phyloP scores from a whole-genome alignment of 2,329 filamentous ascomycete genomes.

The Stachybotrys chlorohalonatus region DNA sequence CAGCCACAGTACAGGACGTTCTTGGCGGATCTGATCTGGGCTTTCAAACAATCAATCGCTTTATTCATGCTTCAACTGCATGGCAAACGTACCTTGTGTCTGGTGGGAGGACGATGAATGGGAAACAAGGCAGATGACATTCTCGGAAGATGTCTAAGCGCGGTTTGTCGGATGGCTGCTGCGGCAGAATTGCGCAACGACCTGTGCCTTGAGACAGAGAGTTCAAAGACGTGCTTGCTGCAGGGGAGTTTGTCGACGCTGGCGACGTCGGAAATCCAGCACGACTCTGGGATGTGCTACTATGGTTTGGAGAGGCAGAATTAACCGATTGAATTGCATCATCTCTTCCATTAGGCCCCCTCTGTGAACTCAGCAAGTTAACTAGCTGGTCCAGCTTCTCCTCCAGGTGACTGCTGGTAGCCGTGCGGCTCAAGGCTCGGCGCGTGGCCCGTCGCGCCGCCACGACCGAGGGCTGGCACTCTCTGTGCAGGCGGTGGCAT shows the following conservation, averaged over 20 bases:
- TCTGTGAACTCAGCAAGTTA: conserved; percentile 15
- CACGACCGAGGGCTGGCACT: conserved; percentile 27
- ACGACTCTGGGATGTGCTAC: neutral
- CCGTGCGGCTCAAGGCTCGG: neutral
- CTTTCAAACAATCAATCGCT: conserved; percentile 3
- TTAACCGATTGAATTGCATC: neutral
- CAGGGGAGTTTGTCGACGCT: neutral
- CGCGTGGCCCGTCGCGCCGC: conserved; percentile 15
- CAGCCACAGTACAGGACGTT: conserved; percentile 25
- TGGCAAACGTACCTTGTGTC: conserved; percentile 5
- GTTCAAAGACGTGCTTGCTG: neutral
- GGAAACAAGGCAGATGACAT: conserved; percentile 16
- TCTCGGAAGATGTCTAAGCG: conserved; percentile 10
- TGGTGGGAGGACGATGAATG: conserved; percentile 13
- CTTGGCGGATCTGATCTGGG: conserved; percentile 13
- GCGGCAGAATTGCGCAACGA: neutral
- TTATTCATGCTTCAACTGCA: neutral
- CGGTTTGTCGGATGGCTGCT: conserved; percentile 2
- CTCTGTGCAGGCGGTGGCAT: conserved; percentile 28
- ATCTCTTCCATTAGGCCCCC: neutral
- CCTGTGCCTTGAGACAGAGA: neutral
- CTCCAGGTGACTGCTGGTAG: conserved; percentile 11
- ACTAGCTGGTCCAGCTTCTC: conserved; percentile 17
- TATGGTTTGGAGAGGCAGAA: neutral
- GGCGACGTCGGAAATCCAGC: neutral